Evolutionary conservation across 495 filamentous ascomycete genomes (phyloP).

Genomic region (Patellaria atrata): DNA sequence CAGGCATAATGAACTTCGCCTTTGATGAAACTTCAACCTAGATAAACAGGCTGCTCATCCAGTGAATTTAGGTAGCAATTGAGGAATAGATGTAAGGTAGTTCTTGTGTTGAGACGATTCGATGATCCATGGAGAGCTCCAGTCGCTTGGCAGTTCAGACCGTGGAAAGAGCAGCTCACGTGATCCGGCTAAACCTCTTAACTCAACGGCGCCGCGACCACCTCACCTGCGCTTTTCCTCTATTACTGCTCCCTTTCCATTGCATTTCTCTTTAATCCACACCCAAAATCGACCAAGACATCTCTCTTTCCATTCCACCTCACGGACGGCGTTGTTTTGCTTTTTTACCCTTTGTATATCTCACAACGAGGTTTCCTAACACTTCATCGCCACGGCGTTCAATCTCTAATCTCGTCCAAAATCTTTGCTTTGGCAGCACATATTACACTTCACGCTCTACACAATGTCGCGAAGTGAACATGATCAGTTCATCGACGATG

Average conservation of each 20-base stretch:
- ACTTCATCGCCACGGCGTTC: constrained; percentile 1
- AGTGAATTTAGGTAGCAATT: too few relatives aligned
- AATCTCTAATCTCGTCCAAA: constrained; percentile 11
- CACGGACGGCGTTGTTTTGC: constrained; percentile 19
- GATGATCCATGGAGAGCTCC: too few relatives aligned
- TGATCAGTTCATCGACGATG: constrained; percentile 94
- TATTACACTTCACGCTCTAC: too few relatives aligned
- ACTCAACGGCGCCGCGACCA: constrained; percentile 5
- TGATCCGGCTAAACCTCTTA: too few relatives aligned
- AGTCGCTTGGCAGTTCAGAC: too few relatives aligned
- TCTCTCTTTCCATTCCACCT: constrained; percentile 10
- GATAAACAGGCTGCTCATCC: too few relatives aligned
- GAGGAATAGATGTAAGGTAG: too few relatives aligned
- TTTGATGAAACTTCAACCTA: too few relatives aligned
- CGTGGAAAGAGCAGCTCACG: too few relatives aligned
- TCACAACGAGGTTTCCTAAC: constrained; percentile 8
- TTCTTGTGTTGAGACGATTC: too few relatives aligned
- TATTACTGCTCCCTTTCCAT: constrained; percentile 4
- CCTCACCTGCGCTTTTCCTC: constrained; percentile 2
- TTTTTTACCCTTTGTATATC: constrained; percentile 4
- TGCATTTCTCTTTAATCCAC: constrained; percentile 6
- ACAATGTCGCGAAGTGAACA: constrained; percentile 57
- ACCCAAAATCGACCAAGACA: too few relatives aligned
- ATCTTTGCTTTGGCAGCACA: constrained; percentile 9
- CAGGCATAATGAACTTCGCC: too few relatives aligned